Evolutionary conservation across 2,329 filamentous ascomycete genomes (phyloP), one percentile per base, ranked within the genome.

Genomic region (Sphaerulina musiva): DNA sequence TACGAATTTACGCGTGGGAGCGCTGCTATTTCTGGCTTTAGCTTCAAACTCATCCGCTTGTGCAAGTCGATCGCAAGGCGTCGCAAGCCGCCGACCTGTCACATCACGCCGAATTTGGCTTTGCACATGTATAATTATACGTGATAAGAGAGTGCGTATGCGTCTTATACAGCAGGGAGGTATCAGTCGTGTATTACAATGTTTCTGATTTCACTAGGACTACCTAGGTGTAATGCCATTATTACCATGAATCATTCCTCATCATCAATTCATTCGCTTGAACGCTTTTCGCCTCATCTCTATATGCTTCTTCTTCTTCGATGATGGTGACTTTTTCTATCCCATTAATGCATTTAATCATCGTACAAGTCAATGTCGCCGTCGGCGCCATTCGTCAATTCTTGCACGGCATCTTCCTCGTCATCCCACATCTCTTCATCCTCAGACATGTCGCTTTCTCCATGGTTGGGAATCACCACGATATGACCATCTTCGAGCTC

Each of bases 391-490:
- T 72, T 75, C 17, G 48, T 51, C 57, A 81, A 67, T 66, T 95
- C 89, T 10, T 87, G 85, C 14, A 86, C 74, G 0, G 85, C 87
- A 65, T 89, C 85, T 2, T 85, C 83, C 9, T 89, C 87, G 56
- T 90, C 85, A 48, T 85, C 74, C 83, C 89, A 85, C 46, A 89
- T 85, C 53, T 79, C 65, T 20, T 66, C 60, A n/a, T 79, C 78
- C 53, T 79, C 79, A 11, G 75, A 67, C 14, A 63, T 55, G 39
- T 82, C 80, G 61, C 80, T 83, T 38, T 79, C 73, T 42, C 84
- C 82, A 70, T 97, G 93, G 71, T 98, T 97, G 6, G 90, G 78
- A 23, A 93, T 67, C 1, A 98, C 89, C 2, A 82, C 75, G 55
- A 97, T 85, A 70, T 88, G 87, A 44, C 88, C 87, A 59, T 89